Percentiles rank a stretch among this genome's conserved stretches.
Conservation (phyloP, 345 rosid genomes). For the Cardiospermum halicacabum region DNA sequence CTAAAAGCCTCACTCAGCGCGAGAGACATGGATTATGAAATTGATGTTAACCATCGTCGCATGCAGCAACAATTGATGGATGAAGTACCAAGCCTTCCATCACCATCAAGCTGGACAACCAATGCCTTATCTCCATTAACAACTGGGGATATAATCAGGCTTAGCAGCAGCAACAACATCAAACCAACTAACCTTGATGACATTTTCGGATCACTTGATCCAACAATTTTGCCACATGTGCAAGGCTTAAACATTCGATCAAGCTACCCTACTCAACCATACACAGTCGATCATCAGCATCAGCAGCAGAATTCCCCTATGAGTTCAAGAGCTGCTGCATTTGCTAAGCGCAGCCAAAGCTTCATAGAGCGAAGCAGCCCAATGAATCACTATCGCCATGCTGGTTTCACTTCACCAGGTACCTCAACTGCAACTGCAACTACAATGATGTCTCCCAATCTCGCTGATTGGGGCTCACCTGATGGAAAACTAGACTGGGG, state of each 20-base stretch:
- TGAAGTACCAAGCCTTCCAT: constrained; percentile 47
- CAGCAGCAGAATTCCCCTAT: constrained; percentile 42
- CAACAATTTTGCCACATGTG: constrained; percentile 30
- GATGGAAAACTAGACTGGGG: constrained; percentile 85
- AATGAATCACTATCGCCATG: constrained; percentile 34
- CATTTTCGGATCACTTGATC: constrained; percentile 48
- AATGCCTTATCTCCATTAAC: constrained; percentile 40
- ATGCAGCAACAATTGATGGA: constrained; percentile 42
- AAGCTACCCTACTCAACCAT: constrained; percentile 40
- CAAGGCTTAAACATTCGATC: constrained; percentile 45
- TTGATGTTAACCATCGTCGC: constrained; percentile 38
- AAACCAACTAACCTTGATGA: constrained; percentile 66
- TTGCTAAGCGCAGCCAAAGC: constrained; percentile 68
- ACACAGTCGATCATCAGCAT: constrained; percentile 35
- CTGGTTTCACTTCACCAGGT: constrained; percentile 33
- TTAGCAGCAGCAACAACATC: constrained; percentile 58
- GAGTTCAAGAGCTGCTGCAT: constrained; percentile 60
- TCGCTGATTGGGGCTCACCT: constrained; percentile 68
- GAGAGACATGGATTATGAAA: constrained; percentile 54
- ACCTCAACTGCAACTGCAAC: constrained; percentile 28
- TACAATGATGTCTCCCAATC: constrained; percentile 23
- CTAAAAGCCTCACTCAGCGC: constrained; percentile 59
- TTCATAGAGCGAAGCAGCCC: constrained; percentile 53
- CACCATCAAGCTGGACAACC: constrained; percentile 66
- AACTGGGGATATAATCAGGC: constrained; percentile 42